A percentile compares a stretch with the other conserved stretches of the same genome.
phyloP scores from a whole-genome alignment of 73 alveolate genomes.

The Uronychia setigera region DNA sequence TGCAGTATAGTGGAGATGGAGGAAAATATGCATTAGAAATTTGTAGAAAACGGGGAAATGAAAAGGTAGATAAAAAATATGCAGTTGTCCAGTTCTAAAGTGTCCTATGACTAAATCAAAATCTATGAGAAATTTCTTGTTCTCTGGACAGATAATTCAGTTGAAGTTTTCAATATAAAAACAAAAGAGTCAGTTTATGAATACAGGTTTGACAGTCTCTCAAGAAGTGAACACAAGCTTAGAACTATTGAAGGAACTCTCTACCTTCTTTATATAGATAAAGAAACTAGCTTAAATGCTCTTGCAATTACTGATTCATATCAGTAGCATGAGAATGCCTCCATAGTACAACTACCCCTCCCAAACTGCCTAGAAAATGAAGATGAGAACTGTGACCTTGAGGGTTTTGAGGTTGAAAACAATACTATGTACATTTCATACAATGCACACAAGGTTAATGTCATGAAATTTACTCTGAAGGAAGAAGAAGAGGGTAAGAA shows the following conservation, averaged over 20 bases:
- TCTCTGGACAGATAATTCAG: not conserved
- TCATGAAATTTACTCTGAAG: not conserved
- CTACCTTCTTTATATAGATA: not conserved
- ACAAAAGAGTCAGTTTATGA: not conserved
- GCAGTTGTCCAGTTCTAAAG: too few species aligned
- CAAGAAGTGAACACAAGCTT: not conserved
- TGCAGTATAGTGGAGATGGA: too few species aligned
- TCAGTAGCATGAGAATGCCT: too few species aligned
- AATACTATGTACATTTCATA: not conserved
- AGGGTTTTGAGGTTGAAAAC: not conserved
- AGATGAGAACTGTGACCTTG: not conserved
- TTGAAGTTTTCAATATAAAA: not conserved
- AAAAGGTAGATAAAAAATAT: too few species aligned
- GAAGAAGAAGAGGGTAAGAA: not conserved
- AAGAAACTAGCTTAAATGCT: not conserved
- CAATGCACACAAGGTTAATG: not conserved
- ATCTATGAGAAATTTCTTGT: not conserved
- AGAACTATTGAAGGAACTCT: not conserved
- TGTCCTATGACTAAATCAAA: not conserved
- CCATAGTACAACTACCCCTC: not conserved
- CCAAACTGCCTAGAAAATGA: not conserved
- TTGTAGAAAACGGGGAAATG: too few species aligned
- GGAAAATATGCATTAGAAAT: too few species aligned
- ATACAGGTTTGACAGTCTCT: not conserved
- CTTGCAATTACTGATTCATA: not conserved